Evolutionary conservation across 352 stramenopile species (phyloP).

Genomic region (Phytophthora palmivora): DNA sequence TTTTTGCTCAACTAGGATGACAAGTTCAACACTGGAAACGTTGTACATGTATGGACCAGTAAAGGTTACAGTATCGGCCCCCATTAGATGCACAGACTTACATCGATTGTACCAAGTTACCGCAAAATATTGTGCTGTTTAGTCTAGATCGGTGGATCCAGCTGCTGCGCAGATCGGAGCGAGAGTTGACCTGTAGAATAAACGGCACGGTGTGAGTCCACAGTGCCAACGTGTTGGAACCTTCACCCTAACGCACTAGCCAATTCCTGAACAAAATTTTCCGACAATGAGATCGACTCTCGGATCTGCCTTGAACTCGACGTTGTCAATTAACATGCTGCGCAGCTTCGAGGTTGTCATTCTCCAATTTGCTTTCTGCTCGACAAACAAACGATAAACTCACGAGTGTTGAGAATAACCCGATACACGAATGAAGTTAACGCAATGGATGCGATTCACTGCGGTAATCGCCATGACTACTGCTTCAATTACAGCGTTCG

Average conservation of each 20-base stretch:
- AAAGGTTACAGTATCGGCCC: too few relatives aligned
- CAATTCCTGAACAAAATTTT: constrained; percentile 13
- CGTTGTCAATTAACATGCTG: constrained; percentile 3
- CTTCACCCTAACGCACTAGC: constrained; percentile 3
- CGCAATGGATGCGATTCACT: constrained; percentile 16
- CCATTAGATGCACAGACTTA: constrained; percentile 3
- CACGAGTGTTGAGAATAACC: not conserved
- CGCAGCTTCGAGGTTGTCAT: constrained; percentile 14
- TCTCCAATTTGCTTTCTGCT: constrained; percentile 13
- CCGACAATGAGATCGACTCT: constrained; percentile 13
- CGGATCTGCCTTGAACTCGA: constrained; percentile 12
- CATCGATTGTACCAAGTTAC: not conserved
- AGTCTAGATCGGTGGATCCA: constrained; percentile 10
- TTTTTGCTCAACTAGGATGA: constrained; percentile 18
- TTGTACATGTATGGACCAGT: constrained; percentile 9
- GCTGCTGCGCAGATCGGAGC: constrained; percentile 16
- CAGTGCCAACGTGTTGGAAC: not conserved
- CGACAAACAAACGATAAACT: constrained; percentile 5
- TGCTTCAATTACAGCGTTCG: constrained; percentile 11
- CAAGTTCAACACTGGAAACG: constrained; percentile 15
- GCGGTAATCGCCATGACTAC: constrained; percentile 20
- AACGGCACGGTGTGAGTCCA: constrained; percentile 12
- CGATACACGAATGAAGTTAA: constrained; percentile 29
- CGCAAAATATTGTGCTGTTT: not conserved
- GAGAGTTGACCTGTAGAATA: constrained; percentile 23